Evolutionary conservation across 1,284 basidiomycete species (phyloP).

Genomic region (Macrocybe sp.): DNA sequence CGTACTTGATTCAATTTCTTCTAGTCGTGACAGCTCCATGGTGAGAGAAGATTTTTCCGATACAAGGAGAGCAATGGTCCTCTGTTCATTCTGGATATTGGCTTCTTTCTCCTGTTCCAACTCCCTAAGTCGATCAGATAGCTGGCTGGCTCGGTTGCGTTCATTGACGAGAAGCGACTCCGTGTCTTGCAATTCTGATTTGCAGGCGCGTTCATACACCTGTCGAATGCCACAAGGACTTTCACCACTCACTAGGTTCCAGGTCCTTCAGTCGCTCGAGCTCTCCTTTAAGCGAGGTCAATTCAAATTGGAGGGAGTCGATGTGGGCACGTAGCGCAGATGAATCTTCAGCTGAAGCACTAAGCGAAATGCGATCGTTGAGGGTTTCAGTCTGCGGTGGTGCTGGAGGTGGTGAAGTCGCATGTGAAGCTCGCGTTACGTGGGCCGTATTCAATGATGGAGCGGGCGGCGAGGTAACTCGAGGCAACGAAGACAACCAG

Average conservation of each 20-base stretch:
- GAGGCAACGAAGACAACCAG: slow-evolving; percentile 58
- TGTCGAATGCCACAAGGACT: no score
- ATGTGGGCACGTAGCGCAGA: neutral
- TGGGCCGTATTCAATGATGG: slow-evolving; percentile 10
- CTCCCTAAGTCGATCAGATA: slow-evolving; percentile 23
- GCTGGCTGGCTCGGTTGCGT: slow-evolving; percentile 1
- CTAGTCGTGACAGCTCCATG: slow-evolving; percentile 46
- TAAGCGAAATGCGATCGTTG: no score
- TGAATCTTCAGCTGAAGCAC: no score
- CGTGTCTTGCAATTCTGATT: neutral
- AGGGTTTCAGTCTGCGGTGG: slow-evolving; percentile 6
- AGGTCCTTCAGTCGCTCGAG: slow-evolving; percentile 21
- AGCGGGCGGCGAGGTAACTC: slow-evolving; percentile 31
- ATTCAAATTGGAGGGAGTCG: slow-evolving; percentile 19
- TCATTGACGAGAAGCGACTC: slow-evolving; percentile 6
- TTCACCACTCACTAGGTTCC: slow-evolving; percentile 21
- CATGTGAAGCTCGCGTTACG: slow-evolving; percentile 11
- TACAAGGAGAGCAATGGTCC: slow-evolving; percentile 63
- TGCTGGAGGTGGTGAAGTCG: slow-evolving; percentile 14
- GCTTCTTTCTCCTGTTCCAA: slow-evolving; percentile 28
- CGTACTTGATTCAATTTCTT: slow-evolving; percentile 47
- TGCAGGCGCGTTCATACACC: no score
- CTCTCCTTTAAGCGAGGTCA: slow-evolving; percentile 21
- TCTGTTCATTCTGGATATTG: slow-evolving; percentile 48
- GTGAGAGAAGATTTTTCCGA: slow-evolving; percentile 62